phyloP scores from a whole-genome alignment of 2,329 filamentous ascomycete species.

The Botrytis paeoniae region DNA sequence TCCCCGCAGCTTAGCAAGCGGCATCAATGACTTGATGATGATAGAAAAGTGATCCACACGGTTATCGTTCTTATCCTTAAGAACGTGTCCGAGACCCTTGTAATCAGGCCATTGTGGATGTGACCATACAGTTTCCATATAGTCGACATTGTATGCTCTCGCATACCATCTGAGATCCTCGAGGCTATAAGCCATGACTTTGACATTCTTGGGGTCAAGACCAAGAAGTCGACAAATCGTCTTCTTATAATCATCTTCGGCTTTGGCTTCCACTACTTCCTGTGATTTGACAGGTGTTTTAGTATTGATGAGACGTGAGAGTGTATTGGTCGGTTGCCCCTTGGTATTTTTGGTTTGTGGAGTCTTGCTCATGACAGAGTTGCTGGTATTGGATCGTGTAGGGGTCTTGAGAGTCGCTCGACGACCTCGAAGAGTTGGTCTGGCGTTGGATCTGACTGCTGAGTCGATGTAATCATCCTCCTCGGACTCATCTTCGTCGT shows the following conservation, averaged over 20 bases:
- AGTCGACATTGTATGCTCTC: slow-evolving; percentile 22
- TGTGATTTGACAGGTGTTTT: neutral
- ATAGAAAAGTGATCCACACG: neutral
- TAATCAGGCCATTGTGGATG: neutral
- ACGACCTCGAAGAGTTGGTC: neutral
- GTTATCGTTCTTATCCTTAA: neutral
- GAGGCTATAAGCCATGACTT: neutral
- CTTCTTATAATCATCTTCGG: slow-evolving; percentile 13
- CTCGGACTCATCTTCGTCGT: slow-evolving; percentile 17
- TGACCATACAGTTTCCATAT: neutral
- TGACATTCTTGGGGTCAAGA: neutral
- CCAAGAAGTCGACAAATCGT: slow-evolving; percentile 20
- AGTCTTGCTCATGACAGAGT: neutral
- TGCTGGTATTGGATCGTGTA: neutral
- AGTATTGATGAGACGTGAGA: neutral
- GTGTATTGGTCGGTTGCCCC: neutral
- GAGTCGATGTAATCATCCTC: slow-evolving; percentile 17
- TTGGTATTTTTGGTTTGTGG: neutral
- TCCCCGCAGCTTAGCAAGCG: slow-evolving; percentile 1
- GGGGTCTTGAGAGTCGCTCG: neutral
- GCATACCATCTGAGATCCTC: slow-evolving; percentile 25
- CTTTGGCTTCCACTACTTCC: neutral
- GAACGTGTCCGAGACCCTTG: neutral
- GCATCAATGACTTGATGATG: neutral
- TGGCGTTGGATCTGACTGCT: neutral